phyloP scores from a whole-genome alignment of 2,329 filamentous ascomycete species.

The Fusarium sp. region DNA sequence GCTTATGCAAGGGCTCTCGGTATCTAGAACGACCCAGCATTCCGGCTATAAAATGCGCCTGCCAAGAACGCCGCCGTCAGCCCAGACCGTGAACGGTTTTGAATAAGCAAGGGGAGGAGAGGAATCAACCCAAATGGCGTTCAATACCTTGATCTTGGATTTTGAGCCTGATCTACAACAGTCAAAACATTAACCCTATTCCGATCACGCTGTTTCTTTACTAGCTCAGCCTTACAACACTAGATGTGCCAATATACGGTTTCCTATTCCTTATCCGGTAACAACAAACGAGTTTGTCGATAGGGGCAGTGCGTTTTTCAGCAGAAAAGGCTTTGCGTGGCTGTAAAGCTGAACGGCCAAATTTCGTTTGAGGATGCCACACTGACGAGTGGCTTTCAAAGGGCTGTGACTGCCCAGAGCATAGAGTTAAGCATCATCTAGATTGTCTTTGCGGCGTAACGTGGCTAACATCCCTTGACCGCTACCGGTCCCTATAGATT shows the following conservation, averaged over 20 bases:
- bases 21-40: background rate
- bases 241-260: background rate
- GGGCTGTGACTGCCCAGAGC: background rate
- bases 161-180: background rate
- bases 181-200: background rate
- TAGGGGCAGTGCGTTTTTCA: background rate
- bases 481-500: background rate
- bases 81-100: background rate
- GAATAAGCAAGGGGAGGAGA: background rate
- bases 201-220: background rate
- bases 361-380: background rate
- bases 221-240: constrained; percentile 6
- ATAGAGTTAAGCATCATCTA: background rate
- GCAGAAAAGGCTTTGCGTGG: background rate
- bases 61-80: background rate
- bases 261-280: constrained; percentile 2
- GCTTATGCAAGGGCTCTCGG: background rate
- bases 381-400: background rate
- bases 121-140: background rate
- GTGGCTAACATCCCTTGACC: background rate
- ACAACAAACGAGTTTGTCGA: background rate
- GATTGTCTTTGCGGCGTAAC: background rate
- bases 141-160: constrained; percentile 20
- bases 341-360: background rate
- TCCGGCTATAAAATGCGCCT: background rate